Evolutionary conservation across 2,329 filamentous ascomycete genomes (phyloP), one percentile per base, ranked within the genome.

Genomic region (Dothideomycetes sp.): DNA sequence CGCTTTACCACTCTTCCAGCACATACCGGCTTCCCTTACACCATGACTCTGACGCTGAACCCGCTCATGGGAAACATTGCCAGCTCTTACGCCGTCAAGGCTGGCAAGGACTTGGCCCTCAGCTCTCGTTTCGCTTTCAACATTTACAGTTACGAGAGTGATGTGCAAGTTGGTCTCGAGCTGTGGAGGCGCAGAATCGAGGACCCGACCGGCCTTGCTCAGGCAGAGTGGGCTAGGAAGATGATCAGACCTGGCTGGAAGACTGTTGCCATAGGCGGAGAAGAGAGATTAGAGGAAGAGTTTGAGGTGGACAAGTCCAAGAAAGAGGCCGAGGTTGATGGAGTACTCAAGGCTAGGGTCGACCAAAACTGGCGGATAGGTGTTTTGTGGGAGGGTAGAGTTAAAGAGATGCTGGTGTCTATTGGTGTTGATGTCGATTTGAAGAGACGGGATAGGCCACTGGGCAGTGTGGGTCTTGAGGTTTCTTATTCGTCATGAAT

Each of bases 71-170:
- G 91, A 14, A 94, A 85, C 55, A 72, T 98, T 44, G 88, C 83
- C 42, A 85, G 87, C 27, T 94, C 79, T 12, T 98, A 98, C 58
- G 84, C 91, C 0, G 84, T 96, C 35, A 82, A 85, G 53, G 89
- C 89, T 2, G 86, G 86, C 3, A 75, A 75, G 24, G 78, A 86
- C 52, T 76, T 94, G 49, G 84, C 86, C 9, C 73, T 98, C 36
- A 91, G 87, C 47, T 93, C 87, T 16, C 79, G 83, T 36, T 89
- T 96, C 64, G 87, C 93, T 55, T 98, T 98, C 64, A 98, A 98
- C 54, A 83, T 95, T 36, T 96, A 95, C 63, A 94, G 86, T 57
- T 98, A 95, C 66, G 91, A 98, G 66, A 94, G 86, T 56, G 84
- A 91, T 43, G 81, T 94, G 69, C 81, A 87, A 18, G 74, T 96